Evolutionary conservation across 768 basidiomycete genomes (phyloP), one percentile per base, ranked within the genome.

Genomic region (Serendipita sp.): DNA sequence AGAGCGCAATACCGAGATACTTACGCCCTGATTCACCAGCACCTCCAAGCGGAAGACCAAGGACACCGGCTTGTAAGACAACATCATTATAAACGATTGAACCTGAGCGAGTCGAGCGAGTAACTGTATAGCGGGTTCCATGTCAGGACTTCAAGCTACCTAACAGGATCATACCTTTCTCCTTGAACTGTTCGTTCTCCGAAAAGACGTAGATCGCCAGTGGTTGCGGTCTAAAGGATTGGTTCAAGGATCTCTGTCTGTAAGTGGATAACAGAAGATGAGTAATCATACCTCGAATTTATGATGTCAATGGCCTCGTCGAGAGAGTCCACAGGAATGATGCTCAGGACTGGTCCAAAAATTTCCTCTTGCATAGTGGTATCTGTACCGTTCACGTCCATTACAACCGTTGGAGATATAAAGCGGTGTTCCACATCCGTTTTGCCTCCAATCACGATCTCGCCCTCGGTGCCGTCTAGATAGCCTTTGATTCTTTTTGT

Each of bases 201-300:
- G 81, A 83, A 71, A 88, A 90, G 0, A 76, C 77, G 67, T 89
- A 88, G 28, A 88, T 46, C 2, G 82, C 81, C 3, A 89, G 76
- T 1, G 88, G 81, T 65, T 80, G 77, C 44, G 80, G 77, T 18
- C 84, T 86, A 62, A 10, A 65, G 53, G 28, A 65, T 68, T 16
- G 66, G 30, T 46, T 37, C 16, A 53, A 41, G 24, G 24, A 24
- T 24, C 24, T 24, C 24, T 24, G 1, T 24, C 24, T 24, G 24
- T 24, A 24, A 24, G 24, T 24, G 24, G 24, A 1, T 24, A 24
- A 24, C 24, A 28, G 46, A 3, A 32, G 24, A 24, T 28, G 3
- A 35, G 44, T 30, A 7, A 13, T 28, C 67, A n/a, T 3, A 62
- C 54, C 32, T 65, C 32, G 56, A 32, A 41, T 69, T 70, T 46